These are phyloP conservation scores for Camellia lanceoleosa DNA, from an alignment of 148 eudicot genomes.

Conservation along the genomic window DNA sequence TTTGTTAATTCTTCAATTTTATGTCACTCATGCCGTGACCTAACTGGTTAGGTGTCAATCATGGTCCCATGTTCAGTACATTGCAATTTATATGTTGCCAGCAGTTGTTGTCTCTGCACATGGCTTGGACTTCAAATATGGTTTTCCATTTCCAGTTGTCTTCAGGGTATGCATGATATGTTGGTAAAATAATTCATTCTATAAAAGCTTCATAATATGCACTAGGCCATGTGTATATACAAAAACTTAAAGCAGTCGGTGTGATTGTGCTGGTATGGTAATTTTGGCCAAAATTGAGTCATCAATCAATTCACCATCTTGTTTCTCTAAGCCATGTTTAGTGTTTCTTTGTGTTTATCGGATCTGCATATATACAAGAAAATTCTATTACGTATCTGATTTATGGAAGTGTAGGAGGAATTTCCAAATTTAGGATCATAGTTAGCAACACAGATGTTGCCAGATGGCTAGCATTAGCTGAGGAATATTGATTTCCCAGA, in stretches of 20 bases:
- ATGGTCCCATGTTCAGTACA: background rate
- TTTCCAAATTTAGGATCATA: background rate
- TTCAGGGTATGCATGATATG: background rate
- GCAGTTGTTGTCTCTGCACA: background rate
- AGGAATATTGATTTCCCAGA: too few relatives aligned
- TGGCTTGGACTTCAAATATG: background rate
- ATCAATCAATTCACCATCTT: background rate
- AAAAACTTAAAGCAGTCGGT: background rate
- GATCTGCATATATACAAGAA: background rate
- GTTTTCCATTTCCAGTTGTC: background rate
- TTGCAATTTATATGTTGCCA: background rate
- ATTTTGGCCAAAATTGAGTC: background rate
- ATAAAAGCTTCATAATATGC: background rate
- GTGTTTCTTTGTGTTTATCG: background rate
- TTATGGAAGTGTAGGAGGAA: background rate
- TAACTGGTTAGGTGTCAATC: background rate
- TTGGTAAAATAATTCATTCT: background rate
- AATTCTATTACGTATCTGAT: background rate
- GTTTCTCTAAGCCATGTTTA: background rate
- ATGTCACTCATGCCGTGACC: background rate
- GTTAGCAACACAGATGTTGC: background rate
- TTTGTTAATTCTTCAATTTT: conserved; percentile 8
- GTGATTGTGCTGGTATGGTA: background rate
- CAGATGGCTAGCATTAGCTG: too few relatives aligned
- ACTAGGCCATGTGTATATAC: background rate